Evolutionary conservation across 2,329 filamentous ascomycete genomes (phyloP).

Genomic region (Biscogniauxia sp.): DNA sequence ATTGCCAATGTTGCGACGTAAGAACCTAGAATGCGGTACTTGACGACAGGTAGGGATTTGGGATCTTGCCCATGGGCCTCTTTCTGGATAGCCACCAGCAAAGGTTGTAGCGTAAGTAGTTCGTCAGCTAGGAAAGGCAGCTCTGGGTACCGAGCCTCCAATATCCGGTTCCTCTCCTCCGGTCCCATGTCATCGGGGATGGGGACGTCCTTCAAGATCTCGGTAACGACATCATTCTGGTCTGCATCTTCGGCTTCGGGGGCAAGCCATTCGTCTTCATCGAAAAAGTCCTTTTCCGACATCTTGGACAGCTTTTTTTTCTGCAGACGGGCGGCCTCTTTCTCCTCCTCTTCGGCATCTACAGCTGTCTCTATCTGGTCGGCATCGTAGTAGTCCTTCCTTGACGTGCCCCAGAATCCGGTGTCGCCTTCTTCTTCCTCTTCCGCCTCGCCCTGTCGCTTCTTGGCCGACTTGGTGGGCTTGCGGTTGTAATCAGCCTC

Average conservation of each 20-base stretch:
- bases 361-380: conserved; percentile 54
- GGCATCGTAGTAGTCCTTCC: conserved; percentile 89
- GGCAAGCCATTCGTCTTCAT: conserved; percentile 80
- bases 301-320: conserved; percentile 88
- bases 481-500: conserved; percentile 38
- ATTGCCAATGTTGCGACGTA: conserved; percentile 85
- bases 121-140: conserved; percentile 85
- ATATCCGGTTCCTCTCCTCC: conserved; percentile 71
- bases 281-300: conserved; percentile 90
- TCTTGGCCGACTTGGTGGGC: conserved; percentile 25
- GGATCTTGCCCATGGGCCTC: conserved; percentile 52
- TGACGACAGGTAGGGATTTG: conserved; percentile 62
- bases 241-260: conserved; percentile 49
- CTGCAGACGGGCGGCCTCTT: conserved; percentile 82
- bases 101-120: conserved; percentile 68
- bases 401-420: conserved; percentile 83
- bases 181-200: conserved; percentile 75
- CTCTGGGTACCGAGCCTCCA: conserved; percentile 84
- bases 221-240: conserved; percentile 67
- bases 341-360: conserved; percentile 83
- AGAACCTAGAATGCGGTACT: conserved; percentile 76
- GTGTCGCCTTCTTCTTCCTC: conserved; percentile 54
- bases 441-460: conserved; percentile 37
- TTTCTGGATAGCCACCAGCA: conserved; percentile 57
- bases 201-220: conserved; percentile 80